A percentile compares a stretch with the other conserved stretches of the same genome.
These are phyloP conservation scores for Colletotrichum tamarilloi DNA, from an alignment of 2,329 filamentous ascomycete genomes.

Conservation along the genomic window DNA sequence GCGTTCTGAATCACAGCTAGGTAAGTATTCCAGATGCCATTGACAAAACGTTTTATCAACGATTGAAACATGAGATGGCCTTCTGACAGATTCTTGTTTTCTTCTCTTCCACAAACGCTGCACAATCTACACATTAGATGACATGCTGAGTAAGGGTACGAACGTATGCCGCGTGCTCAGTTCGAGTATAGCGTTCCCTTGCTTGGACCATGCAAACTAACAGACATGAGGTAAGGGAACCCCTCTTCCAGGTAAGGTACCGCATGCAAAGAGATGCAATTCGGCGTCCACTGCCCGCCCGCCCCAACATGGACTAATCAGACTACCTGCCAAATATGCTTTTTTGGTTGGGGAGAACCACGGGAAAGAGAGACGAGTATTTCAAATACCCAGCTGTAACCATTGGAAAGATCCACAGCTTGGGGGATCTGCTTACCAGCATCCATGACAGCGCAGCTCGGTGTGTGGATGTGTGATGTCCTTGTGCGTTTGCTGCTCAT, in stretches of 20 bases:
- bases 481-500: background rate
- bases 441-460: slow-evolving; percentile 10
- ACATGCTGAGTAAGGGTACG: background rate
- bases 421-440: background rate
- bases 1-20: background rate
- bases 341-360: background rate
- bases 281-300: slow-evolving; percentile 16
- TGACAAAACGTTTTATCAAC: background rate
- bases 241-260: slow-evolving; percentile 7
- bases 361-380: background rate
- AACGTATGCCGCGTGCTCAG: background rate
- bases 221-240: background rate
- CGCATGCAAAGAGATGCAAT: slow-evolving; percentile 17
- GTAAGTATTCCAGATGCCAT: background rate
- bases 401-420: background rate
- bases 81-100: background rate
- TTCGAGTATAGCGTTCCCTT: background rate
- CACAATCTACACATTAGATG: background rate
- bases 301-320: slow-evolving; percentile 5
- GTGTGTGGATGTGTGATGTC: background rate
- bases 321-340: slow-evolving; percentile 8
- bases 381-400: slow-evolving; percentile 21
- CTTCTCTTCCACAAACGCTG: background rate
- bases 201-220: background rate
- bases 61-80: slow-evolving; percentile 8